Base-by-base conservation (phyloP, 306 rosid genomes). In the Fragaria vesca region DNA sequence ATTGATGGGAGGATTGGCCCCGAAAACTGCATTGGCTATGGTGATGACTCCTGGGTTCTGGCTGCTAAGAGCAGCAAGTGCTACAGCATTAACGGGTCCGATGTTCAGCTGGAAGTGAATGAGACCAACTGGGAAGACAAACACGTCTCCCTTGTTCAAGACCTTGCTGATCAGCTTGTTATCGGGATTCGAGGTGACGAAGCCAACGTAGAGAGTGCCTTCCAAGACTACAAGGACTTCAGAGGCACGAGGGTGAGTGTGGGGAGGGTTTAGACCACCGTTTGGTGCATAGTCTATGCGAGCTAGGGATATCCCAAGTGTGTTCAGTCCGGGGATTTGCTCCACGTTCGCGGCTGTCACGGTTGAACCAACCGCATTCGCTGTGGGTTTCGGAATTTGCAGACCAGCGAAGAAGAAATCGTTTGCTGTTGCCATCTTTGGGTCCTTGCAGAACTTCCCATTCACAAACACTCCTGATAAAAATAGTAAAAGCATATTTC, bases 161-260 rank as follows among this genome's bases (percentile, higher is more conserved):
- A 66, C 71, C 47, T 66, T 66, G 48, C 47, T 66, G 28, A 66
- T 36, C 47, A 66, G 48, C 48, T 9, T 16, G 28, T 66, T 66
- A 1, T 66, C 47, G 47, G 71, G 7, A 16, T 66, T 66, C 15
- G 71, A 66, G 5, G 71, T 38, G 28, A 66, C 71, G 71, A 66
- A 66, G 12, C 71, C 71, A 66, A 38, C 71, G 71, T 66, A 66
- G 71, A 66, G 71, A 7, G 71, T 36, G 26, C 71, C 71, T 66
- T 66, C 71, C 71, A 34, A 4, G 7, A 66, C 71, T 9, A 66
- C 7, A 17, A 66, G 71, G 26, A 66, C 11, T 38, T 66, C 71
- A 10, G 71, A 66, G 48, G 48, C 71, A 9, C 71, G 71, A 30
- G 71, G 71, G 48, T 66, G 71, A 38, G 48, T 18, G 26, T 66